Evolutionary conservation across 2,329 filamentous ascomycete species (phyloP).

Genomic region (Graphium sp.): DNA sequence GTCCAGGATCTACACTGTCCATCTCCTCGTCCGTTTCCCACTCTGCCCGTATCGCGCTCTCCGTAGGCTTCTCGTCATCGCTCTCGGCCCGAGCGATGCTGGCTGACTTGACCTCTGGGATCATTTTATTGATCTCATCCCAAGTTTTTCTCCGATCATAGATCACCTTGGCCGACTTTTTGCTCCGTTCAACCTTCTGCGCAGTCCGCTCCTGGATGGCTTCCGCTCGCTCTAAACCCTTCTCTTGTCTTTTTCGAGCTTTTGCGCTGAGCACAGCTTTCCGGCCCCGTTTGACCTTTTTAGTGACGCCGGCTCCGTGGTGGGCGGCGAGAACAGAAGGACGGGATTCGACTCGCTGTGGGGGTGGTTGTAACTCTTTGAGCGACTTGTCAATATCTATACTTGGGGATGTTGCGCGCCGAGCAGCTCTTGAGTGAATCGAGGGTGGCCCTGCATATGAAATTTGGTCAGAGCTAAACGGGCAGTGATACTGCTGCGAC

Average conservation of each 20-base stretch:
- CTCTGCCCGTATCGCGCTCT: no score
- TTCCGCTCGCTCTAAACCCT: slow-evolving; percentile 39
- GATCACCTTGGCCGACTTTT: slow-evolving; percentile 26
- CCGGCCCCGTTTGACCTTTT: slow-evolving; percentile 43
- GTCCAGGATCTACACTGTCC: no score
- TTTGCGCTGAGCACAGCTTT: slow-evolving; percentile 36
- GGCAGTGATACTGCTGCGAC: no score
- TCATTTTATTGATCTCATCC: slow-evolving; percentile 39
- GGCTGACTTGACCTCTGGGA: no score
- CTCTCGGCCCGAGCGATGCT: no score
- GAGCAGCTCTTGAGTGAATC: slow-evolving; percentile 56
- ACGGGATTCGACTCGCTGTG: slow-evolving; percentile 20
- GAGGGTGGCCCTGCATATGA: no score
- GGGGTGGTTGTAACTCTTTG: slow-evolving; percentile 37
- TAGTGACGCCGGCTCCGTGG: slow-evolving; percentile 47
- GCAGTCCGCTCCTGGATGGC: slow-evolving; percentile 41
- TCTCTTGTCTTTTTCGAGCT: slow-evolving; percentile 38
- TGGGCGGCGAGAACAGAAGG: slow-evolving; percentile 56
- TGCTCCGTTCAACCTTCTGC: slow-evolving; percentile 37
- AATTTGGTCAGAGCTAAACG: no score
- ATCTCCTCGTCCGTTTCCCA: no score
- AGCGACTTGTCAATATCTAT: slow-evolving; percentile 59
- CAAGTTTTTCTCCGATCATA: slow-evolving; percentile 34
- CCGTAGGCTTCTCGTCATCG: no score
- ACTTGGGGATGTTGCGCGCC: slow-evolving; percentile 53